Base-by-base conservation (phyloP, 2,329 filamentous ascomycete species). In the Colletotrichum abscissum region DNA sequence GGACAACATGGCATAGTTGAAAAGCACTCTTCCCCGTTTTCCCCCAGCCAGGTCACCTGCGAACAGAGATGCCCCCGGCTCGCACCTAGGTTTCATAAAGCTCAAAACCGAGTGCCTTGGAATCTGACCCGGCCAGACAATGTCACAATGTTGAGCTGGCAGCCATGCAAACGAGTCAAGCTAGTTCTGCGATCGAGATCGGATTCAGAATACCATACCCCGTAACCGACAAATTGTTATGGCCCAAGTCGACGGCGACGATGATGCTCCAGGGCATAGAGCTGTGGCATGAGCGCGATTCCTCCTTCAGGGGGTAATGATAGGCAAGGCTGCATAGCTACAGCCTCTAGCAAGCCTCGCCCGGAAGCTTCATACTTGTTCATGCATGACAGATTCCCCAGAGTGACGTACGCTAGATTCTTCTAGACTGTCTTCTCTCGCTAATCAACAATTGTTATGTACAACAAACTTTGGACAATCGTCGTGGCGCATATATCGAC, bases 81-180 rank as follows among this genome's bases (percentile, higher is more conserved):
- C 33, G 26, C 26, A 14, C 14, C 24, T n/a, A 19, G 19, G 56
- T 56, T 57, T 57, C 49, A 52, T 28, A 52, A 57, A 57, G 35
- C 63, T 62, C 35, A 28, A 56, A 28, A 38, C 46, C 57, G 35
- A 30, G 19, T 30, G 42, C 8, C 54, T 22, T n/a, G 28, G 24
- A 35, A 42, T 33, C 11, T 16, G 24, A 24, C 46, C 65, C 59
- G 60, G 46, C 33, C 33, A 35, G 33, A 35, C 33, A 35, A 12
- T 35, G 60, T 16, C 60, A 35, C 33, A 35, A 35, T 35, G 60
- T 55, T 65, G 70, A 70, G 70, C 67, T 73, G 70, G 55, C 66
- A 73, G 59, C 66, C 63, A 46, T 42, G 42, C 16, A 12, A 46
- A 62, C 38, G 60, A 71, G 55, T 70, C 71, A 62, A 52, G 56